Evolutionary conservation across 2,329 filamentous ascomycete species (phyloP).

Genomic region (Fusarium sp.): DNA sequence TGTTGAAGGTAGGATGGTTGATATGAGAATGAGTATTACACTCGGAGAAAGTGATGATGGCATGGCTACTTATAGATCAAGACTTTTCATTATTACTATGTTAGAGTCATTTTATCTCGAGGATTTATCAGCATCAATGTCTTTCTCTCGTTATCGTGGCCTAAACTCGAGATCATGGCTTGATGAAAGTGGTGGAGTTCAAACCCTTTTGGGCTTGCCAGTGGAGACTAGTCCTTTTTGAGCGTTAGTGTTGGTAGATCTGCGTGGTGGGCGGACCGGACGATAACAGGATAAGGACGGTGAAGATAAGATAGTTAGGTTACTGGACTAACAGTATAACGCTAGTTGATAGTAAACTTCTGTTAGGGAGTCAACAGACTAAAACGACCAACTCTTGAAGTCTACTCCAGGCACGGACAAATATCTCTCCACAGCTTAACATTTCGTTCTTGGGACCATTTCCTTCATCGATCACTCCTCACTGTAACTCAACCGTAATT

Average conservation of each 20-base stretch:
- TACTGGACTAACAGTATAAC: too few relatives aligned
- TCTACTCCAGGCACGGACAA: too few relatives aligned
- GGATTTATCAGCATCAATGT: not conserved
- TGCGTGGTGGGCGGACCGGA: too few relatives aligned
- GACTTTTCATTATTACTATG: fast-evolving
- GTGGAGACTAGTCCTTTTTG: not conserved
- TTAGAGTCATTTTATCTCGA: fast-evolving
- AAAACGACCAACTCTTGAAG: too few relatives aligned
- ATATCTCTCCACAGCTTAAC: too few relatives aligned
- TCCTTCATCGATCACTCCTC: not conserved
- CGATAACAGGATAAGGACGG: too few relatives aligned
- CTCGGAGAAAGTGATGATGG: fast-evolving
- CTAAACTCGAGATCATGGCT: not conserved
- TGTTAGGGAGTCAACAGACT: too few relatives aligned
- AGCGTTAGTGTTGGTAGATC: too few relatives aligned
- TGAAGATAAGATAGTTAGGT: too few relatives aligned
- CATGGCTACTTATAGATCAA: not conserved
- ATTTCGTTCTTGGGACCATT: too few relatives aligned
- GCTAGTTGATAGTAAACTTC: too few relatives aligned
- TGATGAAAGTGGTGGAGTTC: slow-evolving; percentile 1
- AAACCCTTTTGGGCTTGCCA: not conserved
- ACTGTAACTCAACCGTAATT: not conserved
- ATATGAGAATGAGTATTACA: fast-evolving
- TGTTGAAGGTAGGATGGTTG: fast-evolving
- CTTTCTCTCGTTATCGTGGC: not conserved